Percentiles rank a stretch among this genome's conserved stretches.
These are phyloP conservation scores for Flaveria bidentis DNA, from an alignment of 129 eudicot species.

Conservation along the genomic window DNA sequence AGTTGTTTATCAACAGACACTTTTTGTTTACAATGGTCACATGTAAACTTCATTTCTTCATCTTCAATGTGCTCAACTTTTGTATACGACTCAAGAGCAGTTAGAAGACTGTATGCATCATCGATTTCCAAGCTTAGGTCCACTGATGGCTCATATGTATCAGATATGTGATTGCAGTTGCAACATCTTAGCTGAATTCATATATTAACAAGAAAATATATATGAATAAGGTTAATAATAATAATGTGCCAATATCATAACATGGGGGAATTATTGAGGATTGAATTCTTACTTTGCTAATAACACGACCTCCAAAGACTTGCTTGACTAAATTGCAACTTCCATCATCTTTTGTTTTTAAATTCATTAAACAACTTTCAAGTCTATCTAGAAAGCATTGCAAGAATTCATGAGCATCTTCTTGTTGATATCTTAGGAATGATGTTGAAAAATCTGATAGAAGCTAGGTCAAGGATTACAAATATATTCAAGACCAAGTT, in stretches of 20 bases:
- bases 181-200: constrained; percentile 67
- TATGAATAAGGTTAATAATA: not conserved
- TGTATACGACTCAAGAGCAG: constrained; percentile 84
- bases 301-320: constrained; percentile 82
- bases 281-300: constrained; percentile 68
- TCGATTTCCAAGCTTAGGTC: constrained; percentile 93
- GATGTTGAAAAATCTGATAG: constrained; percentile 64
- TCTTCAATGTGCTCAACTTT: constrained; percentile 84
- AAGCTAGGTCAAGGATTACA: constrained; percentile 46
- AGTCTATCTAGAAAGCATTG: constrained; percentile 86
- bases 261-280: not conserved
- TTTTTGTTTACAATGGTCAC: constrained; percentile 82
- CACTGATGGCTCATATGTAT: constrained; percentile 76
- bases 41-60: constrained; percentile 67
- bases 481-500: not conserved
- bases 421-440: constrained; percentile 78
- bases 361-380: constrained; percentile 55
- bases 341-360: constrained; percentile 19
- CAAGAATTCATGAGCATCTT: constrained; percentile 95
- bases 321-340: constrained; percentile 61
- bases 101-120: constrained; percentile 49
- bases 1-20: constrained; percentile 86
- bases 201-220: not conserved
- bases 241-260: not conserved
- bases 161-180: constrained; percentile 78